Evolutionary conservation across 1,284 basidiomycete species (phyloP).

Genomic region (Xerocomus amazonicus): DNA sequence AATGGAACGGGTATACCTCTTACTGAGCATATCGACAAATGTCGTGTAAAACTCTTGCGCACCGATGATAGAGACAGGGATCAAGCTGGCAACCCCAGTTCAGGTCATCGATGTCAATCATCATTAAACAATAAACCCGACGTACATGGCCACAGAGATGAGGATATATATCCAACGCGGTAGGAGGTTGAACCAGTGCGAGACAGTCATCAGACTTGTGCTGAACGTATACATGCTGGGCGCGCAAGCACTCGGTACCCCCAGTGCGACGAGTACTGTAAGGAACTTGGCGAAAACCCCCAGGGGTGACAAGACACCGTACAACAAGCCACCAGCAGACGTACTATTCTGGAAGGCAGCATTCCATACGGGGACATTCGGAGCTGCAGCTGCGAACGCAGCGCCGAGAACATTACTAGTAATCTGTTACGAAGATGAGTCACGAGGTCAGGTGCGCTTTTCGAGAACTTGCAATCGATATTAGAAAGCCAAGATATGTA

Average conservation of each 20-base stretch:
- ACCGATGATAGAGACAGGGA: slow-evolving; percentile 58
- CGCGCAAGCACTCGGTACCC: slow-evolving; percentile 54
- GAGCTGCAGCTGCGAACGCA: slow-evolving; percentile 54
- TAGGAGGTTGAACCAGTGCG: slow-evolving; percentile 45
- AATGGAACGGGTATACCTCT: slow-evolving; percentile 9
- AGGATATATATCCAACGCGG: slow-evolving; percentile 74
- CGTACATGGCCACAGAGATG: slow-evolving; percentile 67
- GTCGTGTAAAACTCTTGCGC: slow-evolving; percentile 56
- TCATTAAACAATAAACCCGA: slow-evolving; percentile 2
- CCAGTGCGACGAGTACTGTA: slow-evolving; percentile 43
- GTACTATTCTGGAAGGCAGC: slow-evolving; percentile 52
- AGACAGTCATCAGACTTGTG: slow-evolving; percentile 66
- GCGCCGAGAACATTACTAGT: slow-evolving; percentile 63
- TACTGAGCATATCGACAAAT: slow-evolving; percentile 54
- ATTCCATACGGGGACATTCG: slow-evolving; percentile 58
- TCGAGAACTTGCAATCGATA: slow-evolving; percentile 46
- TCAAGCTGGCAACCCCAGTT: slow-evolving; percentile 37
- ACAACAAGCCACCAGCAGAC: slow-evolving; percentile 54
- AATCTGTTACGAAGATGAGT: slow-evolving; percentile 37
- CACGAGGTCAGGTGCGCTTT: not conserved
- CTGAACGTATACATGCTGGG: slow-evolving; percentile 78
- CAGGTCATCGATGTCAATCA: not conserved
- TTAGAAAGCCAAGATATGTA: slow-evolving; percentile 63
- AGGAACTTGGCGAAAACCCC: slow-evolving; percentile 59
- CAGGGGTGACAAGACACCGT: slow-evolving; percentile 46